phyloP scores from a whole-genome alignment of 176 grass and related monocot species.

The Musa beccarii region DNA sequence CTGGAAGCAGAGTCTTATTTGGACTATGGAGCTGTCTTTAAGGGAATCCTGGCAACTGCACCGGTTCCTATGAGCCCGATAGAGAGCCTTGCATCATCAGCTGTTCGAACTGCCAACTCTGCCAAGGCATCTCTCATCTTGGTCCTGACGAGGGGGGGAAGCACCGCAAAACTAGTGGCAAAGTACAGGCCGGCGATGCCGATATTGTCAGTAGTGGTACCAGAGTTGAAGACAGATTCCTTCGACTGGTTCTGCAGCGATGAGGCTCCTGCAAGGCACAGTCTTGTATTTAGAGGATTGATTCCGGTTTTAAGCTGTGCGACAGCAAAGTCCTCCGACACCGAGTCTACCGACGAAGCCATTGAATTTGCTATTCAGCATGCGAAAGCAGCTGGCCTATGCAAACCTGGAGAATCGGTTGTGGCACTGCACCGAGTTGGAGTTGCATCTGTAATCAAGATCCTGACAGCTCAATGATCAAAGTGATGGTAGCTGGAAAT shows the following conservation, averaged over 20 bases:
- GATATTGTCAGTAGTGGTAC: constrained; percentile 6
- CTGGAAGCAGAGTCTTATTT: constrained; percentile 11
- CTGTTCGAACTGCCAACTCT: constrained; percentile 1
- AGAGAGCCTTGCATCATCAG: constrained; percentile 4
- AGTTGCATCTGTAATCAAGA: constrained; percentile 6
- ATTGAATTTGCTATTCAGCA: constrained; percentile 10
- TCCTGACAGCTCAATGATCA: constrained; percentile 4
- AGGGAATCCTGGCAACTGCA: background rate
- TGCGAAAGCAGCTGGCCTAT: constrained; percentile 9
- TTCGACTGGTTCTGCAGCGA: constrained; percentile 19
- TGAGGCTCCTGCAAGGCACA: constrained; percentile 16
- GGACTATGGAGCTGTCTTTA: background rate
- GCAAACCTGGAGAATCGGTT: constrained; percentile 14
- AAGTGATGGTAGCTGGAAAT: background rate
- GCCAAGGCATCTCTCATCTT: constrained; percentile 6
- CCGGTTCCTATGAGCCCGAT: constrained; percentile 5
- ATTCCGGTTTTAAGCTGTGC: constrained; percentile 10
- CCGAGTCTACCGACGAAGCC: constrained; percentile 16
- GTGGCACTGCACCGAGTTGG: constrained; percentile 8
- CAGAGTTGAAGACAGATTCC: constrained; percentile 4
- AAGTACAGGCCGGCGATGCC: constrained; percentile 4
- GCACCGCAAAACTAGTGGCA: constrained; percentile 1
- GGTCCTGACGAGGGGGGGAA: constrained; percentile 15
- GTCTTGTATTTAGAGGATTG: constrained; percentile 12
- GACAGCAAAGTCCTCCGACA: constrained; percentile 4